phyloP scores from a whole-genome alignment of 1,284 basidiomycete genomes.

The Quambalaria eucalypti region DNA sequence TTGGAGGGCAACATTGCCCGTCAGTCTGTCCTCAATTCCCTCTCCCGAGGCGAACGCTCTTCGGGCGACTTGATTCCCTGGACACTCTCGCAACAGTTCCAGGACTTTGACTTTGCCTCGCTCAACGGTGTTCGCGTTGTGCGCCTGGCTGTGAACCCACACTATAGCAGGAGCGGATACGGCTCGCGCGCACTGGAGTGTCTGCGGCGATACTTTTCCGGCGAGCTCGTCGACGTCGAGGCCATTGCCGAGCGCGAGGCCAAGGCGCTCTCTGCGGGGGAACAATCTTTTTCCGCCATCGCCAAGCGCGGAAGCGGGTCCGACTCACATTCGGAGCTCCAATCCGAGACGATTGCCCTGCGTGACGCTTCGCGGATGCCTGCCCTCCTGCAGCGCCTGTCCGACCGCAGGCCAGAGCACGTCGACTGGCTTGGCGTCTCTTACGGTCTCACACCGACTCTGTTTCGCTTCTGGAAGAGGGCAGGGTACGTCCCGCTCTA shows the following conservation, averaged over 20 bases:
- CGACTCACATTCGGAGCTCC: slow-evolving; percentile 4
- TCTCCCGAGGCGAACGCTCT: slow-evolving; percentile 68
- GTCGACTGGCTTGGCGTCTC: slow-evolving; percentile 95
- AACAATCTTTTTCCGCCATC: slow-evolving; percentile 12
- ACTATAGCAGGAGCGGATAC: slow-evolving; percentile 89
- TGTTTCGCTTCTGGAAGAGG: slow-evolving; percentile 94
- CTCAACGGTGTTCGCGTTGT: slow-evolving; percentile 87
- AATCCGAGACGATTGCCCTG: slow-evolving; percentile 52
- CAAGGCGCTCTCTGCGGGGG: slow-evolving; percentile 14
- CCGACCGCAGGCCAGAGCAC: slow-evolving; percentile 78
- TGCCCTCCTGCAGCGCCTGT: slow-evolving; percentile 79
- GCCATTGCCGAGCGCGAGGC: slow-evolving; percentile 50
- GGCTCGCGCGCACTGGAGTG: slow-evolving; percentile 82
- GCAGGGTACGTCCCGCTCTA: slow-evolving; percentile 85
- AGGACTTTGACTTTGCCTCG: slow-evolving; percentile 82
- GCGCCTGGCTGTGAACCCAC: slow-evolving; percentile 91
- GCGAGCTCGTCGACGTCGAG: slow-evolving; percentile 74
- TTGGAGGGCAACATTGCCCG: slow-evolving; percentile 88
- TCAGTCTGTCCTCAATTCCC: slow-evolving; percentile 73
- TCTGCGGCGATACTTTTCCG: slow-evolving; percentile 75
- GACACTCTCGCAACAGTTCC: slow-evolving; percentile 90
- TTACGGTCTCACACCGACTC: slow-evolving; percentile 80
- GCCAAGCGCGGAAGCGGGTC: slow-evolving; percentile 3
- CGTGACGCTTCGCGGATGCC: slow-evolving; percentile 75
- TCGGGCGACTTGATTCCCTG: slow-evolving; percentile 98